A percentile compares a stretch with the other conserved stretches of the same genome.
phyloP scores from a whole-genome alignment of 2,329 filamentous ascomycete genomes.

The Thelonectria rubi region DNA sequence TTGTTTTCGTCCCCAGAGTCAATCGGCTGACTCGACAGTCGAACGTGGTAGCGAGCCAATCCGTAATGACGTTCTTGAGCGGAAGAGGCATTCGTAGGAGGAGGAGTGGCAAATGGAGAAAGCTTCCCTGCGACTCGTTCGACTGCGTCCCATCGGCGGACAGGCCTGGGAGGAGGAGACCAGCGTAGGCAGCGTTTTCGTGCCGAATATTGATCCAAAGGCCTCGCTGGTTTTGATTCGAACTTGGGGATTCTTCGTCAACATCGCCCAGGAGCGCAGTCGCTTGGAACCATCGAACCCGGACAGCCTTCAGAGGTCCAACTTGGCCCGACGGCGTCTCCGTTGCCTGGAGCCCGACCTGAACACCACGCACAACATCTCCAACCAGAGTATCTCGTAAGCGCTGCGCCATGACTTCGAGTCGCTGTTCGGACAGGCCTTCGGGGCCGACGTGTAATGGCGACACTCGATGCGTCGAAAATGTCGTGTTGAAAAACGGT shows the following conservation, averaged over 20 bases:
- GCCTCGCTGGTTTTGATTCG: slow-evolving; percentile 42
- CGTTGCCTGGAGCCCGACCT: slow-evolving; percentile 58
- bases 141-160: slow-evolving; percentile 30
- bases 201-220: slow-evolving; percentile 61
- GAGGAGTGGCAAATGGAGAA: slow-evolving; percentile 61
- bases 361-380: slow-evolving; percentile 68
- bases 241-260: slow-evolving; percentile 30
- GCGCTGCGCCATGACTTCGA: slow-evolving; percentile 56
- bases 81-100: slow-evolving; percentile 64
- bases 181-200: slow-evolving; percentile 61
- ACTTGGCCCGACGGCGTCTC: slow-evolving; percentile 52
- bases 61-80: slow-evolving; percentile 58
- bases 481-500: slow-evolving; percentile 67
- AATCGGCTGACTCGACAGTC: slow-evolving; percentile 65
- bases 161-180: slow-evolving; percentile 58
- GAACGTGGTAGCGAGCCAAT: slow-evolving; percentile 63
- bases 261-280: slow-evolving; percentile 45
- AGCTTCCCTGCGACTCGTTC: slow-evolving; percentile 43
- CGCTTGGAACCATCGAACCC: slow-evolving; percentile 57
- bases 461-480: slow-evolving; percentile 64
- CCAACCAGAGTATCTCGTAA: slow-evolving; percentile 65
- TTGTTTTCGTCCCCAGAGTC: slow-evolving; percentile 59
- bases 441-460: slow-evolving; percentile 60
- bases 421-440: slow-evolving; percentile 49
- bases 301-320: slow-evolving; percentile 56